Percentiles rank a stretch among this genome's conserved stretches.
These are phyloP conservation scores for Achaetomium macrosporum DNA, from an alignment of 2,329 filamentous ascomycete genomes.

Conservation along the genomic window DNA sequence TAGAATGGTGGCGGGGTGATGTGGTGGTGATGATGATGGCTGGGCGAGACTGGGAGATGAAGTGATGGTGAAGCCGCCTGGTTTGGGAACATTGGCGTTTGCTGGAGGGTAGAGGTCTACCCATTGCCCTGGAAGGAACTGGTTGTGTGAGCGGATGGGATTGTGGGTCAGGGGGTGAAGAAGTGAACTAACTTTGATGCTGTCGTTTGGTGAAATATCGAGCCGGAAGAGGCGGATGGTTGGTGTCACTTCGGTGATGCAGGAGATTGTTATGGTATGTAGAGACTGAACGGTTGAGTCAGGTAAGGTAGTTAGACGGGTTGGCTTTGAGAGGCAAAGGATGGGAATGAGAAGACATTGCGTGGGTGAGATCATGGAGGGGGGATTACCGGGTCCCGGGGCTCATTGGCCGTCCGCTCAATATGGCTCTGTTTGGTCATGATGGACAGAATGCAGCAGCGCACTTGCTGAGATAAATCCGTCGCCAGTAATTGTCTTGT, in stretches of 20 bases:
- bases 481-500: too few species aligned
- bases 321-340: too few species aligned
- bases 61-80: slow-evolving; percentile 85
- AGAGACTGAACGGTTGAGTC: slow-evolving; percentile 37
- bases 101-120: slow-evolving; percentile 73
- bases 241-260: slow-evolving; percentile 60
- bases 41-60: slow-evolving; percentile 58
- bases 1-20: neutral
- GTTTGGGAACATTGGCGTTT: slow-evolving; percentile 60
- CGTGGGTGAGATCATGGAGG: neutral
- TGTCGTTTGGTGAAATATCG: slow-evolving; percentile 43
- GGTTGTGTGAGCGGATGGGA: slow-evolving; percentile 14
- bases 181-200: slow-evolving; percentile 40
- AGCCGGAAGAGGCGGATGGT: slow-evolving; percentile 64
- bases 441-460: neutral
- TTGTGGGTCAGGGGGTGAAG: slow-evolving; percentile 14
- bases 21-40: neutral
- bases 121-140: slow-evolving; percentile 83
- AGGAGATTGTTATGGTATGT: slow-evolving; percentile 54
- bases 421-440: slow-evolving; percentile 47
- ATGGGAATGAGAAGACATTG: neutral
- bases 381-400: slow-evolving; percentile 53
- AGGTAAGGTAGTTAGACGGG: neutral
- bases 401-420: slow-evolving; percentile 68
- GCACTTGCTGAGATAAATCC: neutral